Evolutionary conservation across 306 rosid species (phyloP), one percentile per base, ranked within the genome.

Genomic region (Alnus glutinosa): DNA sequence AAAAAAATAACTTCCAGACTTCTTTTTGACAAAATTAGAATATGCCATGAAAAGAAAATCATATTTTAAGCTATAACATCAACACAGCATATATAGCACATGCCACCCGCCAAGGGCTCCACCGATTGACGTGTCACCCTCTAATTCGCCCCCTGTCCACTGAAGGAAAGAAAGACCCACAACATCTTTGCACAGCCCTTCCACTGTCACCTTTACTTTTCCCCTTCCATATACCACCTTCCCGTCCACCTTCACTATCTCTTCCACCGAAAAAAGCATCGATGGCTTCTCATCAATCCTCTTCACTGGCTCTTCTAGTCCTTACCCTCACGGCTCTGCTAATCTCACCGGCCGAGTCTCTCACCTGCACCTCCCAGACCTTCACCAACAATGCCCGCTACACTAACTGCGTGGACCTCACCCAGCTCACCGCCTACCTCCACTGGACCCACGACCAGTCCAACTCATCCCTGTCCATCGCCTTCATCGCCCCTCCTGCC

Each of bases 391-490:
- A 87, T 79, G 49, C 30, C 2, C 62, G 82, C 30, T 94, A 76
- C 75, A 0, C 80, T 1, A 67, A 83, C 6, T 94, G 97, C 82
- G 0, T 68, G 19, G 97, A 92, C 90, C 93, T 94, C 37, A 89
- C 97, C 4, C 12, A 1, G 1, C 92, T 94, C 30, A 16, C 70
- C 12, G 71, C 97, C 10, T 89, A 52, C 84, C 93, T 94, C 54
- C 97, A 92, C 39, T 94, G 83, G 86, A 71, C 91, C 39, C 73
- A 84, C 75, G 57, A 92, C 74, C 1, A 82, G 14, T 2, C 89
- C 16, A 94, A 94, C 75, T 76, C 91, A 7, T 75, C 93, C 4
- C 87, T 94, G 71, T 66, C 97, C 7, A 11, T 94, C 5, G 98
- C 87, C 3, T 94, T 91, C 82, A 2, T 16, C 1, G 91, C 95